phyloP scores from a whole-genome alignment of 345 rosid genomes.

The Zanthoxylum bungeanum region DNA sequence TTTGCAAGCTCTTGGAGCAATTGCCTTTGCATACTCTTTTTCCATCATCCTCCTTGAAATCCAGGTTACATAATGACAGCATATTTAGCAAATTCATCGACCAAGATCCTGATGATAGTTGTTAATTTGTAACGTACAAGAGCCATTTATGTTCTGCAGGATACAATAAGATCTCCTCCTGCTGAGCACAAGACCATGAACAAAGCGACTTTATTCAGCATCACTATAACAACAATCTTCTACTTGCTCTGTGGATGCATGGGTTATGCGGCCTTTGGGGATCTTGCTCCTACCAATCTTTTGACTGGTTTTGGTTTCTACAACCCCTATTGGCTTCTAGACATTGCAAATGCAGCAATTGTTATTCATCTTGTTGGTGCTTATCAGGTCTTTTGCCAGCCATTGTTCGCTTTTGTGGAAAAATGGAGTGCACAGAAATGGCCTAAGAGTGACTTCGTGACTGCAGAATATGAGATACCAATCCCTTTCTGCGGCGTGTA shows the following conservation, averaged over 20 bases:
- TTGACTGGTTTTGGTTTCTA: slow-evolving; percentile 52
- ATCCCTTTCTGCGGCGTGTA: slow-evolving; percentile 38
- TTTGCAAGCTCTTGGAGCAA: slow-evolving; percentile 77
- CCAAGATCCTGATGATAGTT: too few relatives aligned
- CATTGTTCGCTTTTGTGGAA: slow-evolving; percentile 51
- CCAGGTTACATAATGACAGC: slow-evolving; percentile 50
- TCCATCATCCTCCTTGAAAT: slow-evolving; percentile 67
- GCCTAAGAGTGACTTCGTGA: slow-evolving; percentile 1
- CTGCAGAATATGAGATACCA: slow-evolving; percentile 23
- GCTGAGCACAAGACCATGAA: too few relatives aligned
- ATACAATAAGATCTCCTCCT: too few relatives aligned
- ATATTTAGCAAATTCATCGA: too few relatives aligned
- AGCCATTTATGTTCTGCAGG: too few relatives aligned
- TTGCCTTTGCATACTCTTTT: slow-evolving; percentile 75
- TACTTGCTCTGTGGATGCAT: slow-evolving; percentile 55
- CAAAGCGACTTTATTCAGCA: slow-evolving; percentile 7
- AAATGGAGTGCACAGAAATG: slow-evolving; percentile 2
- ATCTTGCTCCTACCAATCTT: slow-evolving; percentile 48
- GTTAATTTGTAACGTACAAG: too few relatives aligned
- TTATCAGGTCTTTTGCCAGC: slow-evolving; percentile 56
- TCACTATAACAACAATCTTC: slow-evolving; percentile 35
- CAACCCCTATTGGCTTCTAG: slow-evolving; percentile 60
- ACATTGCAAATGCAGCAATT: slow-evolving; percentile 49
- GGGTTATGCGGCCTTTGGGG: slow-evolving; percentile 56
- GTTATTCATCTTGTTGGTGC: slow-evolving; percentile 60